Base-by-base conservation (phyloP, 805 yeast species). In the Hanseniaspora guilliermondii region DNA sequence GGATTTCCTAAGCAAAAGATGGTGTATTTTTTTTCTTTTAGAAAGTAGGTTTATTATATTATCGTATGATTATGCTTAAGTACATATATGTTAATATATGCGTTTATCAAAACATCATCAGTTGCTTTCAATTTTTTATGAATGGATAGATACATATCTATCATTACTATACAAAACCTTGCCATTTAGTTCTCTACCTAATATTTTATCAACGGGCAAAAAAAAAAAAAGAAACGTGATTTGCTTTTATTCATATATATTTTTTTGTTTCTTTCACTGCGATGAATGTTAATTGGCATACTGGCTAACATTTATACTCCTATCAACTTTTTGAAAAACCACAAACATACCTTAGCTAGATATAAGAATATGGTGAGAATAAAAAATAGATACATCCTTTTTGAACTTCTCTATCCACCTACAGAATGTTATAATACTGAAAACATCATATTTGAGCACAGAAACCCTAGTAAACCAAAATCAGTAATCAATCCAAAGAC, bases 381-480 rank as follows among this genome's bases (percentile, higher is more conserved):
- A 30, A 89, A 89, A 66, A 81, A 88, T 17, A 71, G 97, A 60
- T 89, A 91, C 62, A 73, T 89, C 12, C 72, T 88, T 4, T 89
- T 91, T 65, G 95, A 88, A 60, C 68, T 89, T 0, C 66, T 85
- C 4, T 80, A 80, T 59, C 95, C 95, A 0, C 56, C 50, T 22
- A 76, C 74, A 46, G 49, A 30, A n/a, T 17, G 37, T 21, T 4
- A 12, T 21, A 22, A 6, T 4, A 21, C 17, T 9, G 55, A 56
- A 14, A 56, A 40, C 25, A 50, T 45, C 27, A 58, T 57, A 47
- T 60, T 60, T 62, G 61, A 77, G 11, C 61, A 78, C 12, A 62
- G 72, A 17, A 68, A 78, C 7, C 87, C 81, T 59, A 67, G 78
- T 4, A 71, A 83, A 0, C 75, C 82, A 1, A 36, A 36, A 27